Conservation (phyloP, 208 protist species). For the Angomonas ambiguus region DNA sequence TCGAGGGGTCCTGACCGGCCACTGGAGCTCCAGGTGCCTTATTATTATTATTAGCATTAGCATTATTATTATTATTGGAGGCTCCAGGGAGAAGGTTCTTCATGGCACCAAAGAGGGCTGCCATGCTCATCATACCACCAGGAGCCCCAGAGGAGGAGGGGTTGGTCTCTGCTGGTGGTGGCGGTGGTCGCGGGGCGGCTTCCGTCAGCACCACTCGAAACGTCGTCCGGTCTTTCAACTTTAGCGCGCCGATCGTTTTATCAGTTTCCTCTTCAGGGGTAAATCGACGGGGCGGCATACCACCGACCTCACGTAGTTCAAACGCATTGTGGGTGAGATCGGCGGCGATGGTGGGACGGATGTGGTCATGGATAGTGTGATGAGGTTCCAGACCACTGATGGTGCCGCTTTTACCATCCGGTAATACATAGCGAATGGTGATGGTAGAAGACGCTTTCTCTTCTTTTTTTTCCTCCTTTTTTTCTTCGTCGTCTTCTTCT, state of each 20-base stretch:
- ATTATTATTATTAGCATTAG: conserved; percentile 1
- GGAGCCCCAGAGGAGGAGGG: not conserved
- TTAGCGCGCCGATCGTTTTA: conserved; percentile 29
- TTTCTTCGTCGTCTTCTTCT: conserved; percentile 8
- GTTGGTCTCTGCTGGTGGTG: not conserved
- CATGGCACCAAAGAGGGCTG: not conserved
- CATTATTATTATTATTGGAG: conserved; percentile 6
- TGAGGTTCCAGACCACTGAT: conserved; percentile 25
- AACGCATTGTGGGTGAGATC: conserved; percentile 45
- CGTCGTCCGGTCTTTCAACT: conserved; percentile 31
- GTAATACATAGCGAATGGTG: conserved; percentile 54
- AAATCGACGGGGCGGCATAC: conserved; percentile 35
- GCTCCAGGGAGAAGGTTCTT: conserved; percentile 3
- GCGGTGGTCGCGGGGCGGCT: not conserved
- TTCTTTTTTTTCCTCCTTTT: not conserved
- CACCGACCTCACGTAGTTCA: conserved; percentile 11
- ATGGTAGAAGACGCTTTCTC: conserved; percentile 14
- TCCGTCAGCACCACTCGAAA: conserved; percentile 50
- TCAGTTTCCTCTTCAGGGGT: conserved; percentile 36
- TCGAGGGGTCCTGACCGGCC: not conserved
- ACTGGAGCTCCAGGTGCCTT: not conserved
- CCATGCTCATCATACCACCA: not conserved
- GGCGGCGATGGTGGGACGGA: conserved; percentile 34
- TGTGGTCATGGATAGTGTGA: conserved; percentile 38
- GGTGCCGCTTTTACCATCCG: conserved; percentile 39